Base-by-base conservation (phyloP, 2,329 filamentous ascomycete genomes). In the Reticulascus tulasneorum region DNA sequence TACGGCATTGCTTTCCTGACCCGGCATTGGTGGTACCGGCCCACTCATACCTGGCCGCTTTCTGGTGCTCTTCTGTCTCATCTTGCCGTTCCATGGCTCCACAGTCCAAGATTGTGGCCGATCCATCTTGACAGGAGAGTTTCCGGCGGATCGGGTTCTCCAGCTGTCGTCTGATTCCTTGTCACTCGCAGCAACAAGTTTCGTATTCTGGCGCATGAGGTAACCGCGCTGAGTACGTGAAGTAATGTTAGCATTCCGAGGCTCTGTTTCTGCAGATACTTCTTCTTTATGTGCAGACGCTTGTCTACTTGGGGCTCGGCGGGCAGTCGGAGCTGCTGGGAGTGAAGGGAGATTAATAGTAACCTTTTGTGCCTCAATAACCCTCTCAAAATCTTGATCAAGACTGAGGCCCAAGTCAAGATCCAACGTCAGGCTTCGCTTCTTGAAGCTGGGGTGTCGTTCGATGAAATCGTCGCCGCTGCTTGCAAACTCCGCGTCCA, bases 301-400 rank as follows among this genome's bases (percentile, higher is more conserved):
- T 73, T 71, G 69, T 70, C 67, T 66, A 47, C 55, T 47, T 36
- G 47, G 47, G 37, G 49, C 56, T 46, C 46, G 40, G 42, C 49
- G 53, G 41, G 48, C 37, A n/a, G n/a, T n/a, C n/a, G n/a, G n/a
- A n/a, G n/a, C n/a, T 46, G 46, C 39, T 46, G 35, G 22, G 44
- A 42, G 29, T 19, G 21, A 25, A 20, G 15, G 20, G 31, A n/a
- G n/a, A n/a, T n/a, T n/a, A 33, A 37, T 21, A 66, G 71, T 69
- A 75, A 96, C 90, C 89, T 97, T 97, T 84, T 96, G 90, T 58
- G 83, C 77, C 67, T 96, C 89, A 52, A 97, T 94, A 37, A 97
- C 86, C 42, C 91, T 79, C 54, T 97, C 89, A 62, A 97, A 96
- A 58, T 96, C 93, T 52, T 86, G 79, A 53, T 94, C 88, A 29